Base-by-base conservation (phyloP, 441 rosid genomes). In the Hura crepitans region DNA sequence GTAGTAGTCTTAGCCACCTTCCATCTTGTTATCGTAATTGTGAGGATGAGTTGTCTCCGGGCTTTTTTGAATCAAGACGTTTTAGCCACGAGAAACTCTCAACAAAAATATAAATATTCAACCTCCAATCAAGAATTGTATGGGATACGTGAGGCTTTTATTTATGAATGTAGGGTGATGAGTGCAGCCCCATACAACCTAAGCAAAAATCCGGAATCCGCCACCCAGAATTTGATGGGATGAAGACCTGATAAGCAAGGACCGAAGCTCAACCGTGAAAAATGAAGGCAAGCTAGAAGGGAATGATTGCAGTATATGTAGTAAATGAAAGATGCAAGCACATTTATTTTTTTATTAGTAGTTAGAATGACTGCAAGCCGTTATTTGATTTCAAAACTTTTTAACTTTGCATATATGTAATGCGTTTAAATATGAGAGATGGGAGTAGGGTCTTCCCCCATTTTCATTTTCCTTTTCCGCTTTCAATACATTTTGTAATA, bases 171-270 rank as follows among this genome's bases (percentile, higher is more conserved):
- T 74, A 91, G 97, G 85, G 76, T 74, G 6, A 77, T 74, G 85
- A 84, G 72, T 76, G 81, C 86, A 31, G 80, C 83, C 55, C 96
- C 96, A 25, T 89, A 89, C 76, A 72, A 46, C 61, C 72, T 63
- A 12, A 6, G 64, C 78, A 84, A 82, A 83, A 80, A 77, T 65
- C 62, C 71, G 22, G 89, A 85, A 65, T 59, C 72, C 14, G 58
- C 69, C 1, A 69, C 75, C 73, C 51, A n/a, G 83, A 77, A 49
- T 43, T 76, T n/a, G 65, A 47, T 37, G 79, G 77, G 74, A 55
- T 73, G 79, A 78, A 72, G 75, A 76, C 6, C 69, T 69, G 66
- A 20, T 76, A 72, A 37, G 65, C 72, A 20, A 62, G 63, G 35
- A 33, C n/a, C 28, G 50, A 39, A 67, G 62, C 47, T 73, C 50